These are phyloP conservation scores for Leishmania aethiopica DNA, from an alignment of 208 protist genomes.

Conservation along the genomic window DNA sequence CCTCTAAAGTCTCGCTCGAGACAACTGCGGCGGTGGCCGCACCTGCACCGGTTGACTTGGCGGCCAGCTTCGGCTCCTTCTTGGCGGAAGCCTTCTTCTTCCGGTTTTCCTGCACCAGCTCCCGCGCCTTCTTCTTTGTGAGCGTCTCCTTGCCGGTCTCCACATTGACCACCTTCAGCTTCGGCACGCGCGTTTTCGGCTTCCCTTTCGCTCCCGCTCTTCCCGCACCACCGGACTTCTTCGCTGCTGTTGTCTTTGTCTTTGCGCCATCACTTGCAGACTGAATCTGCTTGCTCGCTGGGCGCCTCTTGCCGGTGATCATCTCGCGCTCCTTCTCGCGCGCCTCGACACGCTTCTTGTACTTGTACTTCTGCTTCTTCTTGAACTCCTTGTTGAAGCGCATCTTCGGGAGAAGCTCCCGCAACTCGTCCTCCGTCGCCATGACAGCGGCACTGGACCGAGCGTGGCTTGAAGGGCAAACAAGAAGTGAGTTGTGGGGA, in stretches of 20 bases:
- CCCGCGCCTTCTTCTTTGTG: conserved; percentile 50
- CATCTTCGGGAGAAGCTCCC: conserved; percentile 43
- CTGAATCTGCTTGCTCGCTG: conserved; percentile 12
- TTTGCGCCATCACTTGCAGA: conserved; percentile 15
- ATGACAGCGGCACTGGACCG: background rate
- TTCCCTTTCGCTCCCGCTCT: conserved; percentile 15
- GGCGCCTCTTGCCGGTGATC: conserved; percentile 30
- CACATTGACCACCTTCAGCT: conserved; percentile 43
- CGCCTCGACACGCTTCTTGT: conserved; percentile 41
- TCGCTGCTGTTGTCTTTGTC: background rate
- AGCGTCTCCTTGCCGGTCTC: conserved; percentile 62
- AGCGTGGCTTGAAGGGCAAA: background rate
- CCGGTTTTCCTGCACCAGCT: conserved; percentile 36
- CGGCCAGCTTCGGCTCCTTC: background rate
- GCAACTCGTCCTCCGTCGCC: conserved; percentile 30
- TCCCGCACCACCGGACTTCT: background rate
- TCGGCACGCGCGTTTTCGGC: conserved; percentile 39
- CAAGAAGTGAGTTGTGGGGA: background rate
- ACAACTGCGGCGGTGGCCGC: background rate
- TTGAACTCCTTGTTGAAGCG: conserved; percentile 69
- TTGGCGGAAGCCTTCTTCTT: conserved; percentile 22
- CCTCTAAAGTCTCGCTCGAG: background rate
- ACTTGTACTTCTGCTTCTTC: conserved; percentile 49
- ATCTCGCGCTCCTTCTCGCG: conserved; percentile 35
- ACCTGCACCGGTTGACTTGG: background rate